A percentile compares a stretch with the other conserved stretches of the same genome.
Evolutionary conservation across 371 early-diverging fungal species (phyloP).

Genomic region (Rhizopus microsporus): DNA sequence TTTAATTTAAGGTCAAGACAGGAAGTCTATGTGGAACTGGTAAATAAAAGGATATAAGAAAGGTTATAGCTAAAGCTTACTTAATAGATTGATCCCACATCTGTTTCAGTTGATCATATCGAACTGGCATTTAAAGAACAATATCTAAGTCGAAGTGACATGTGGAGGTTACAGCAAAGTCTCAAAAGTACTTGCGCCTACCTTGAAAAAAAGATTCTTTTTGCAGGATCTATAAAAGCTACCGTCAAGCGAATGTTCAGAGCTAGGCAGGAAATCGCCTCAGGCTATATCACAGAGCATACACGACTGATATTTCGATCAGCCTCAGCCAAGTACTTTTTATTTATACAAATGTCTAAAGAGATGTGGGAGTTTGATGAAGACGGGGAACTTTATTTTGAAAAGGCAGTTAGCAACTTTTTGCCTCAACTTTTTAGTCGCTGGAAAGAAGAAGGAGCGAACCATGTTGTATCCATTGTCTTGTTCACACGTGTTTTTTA

Average conservation of each 20-base stretch:
- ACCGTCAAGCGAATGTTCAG: constrained; percentile 83
- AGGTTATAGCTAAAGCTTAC: neutral
- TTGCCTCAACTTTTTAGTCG: constrained; percentile 85
- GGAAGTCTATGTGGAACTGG: constrained; percentile 67
- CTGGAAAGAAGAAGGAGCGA: constrained; percentile 86
- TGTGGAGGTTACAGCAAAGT: constrained; percentile 87
- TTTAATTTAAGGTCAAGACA: constrained; percentile 54
- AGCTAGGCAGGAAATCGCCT: constrained; percentile 52
- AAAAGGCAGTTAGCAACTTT: constrained; percentile 88
- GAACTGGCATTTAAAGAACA: constrained; percentile 91
- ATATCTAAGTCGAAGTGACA: constrained; percentile 90
- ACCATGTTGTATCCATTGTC: constrained; percentile 95
- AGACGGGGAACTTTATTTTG: constrained; percentile 92
- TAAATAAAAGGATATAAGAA: constrained; percentile 37
- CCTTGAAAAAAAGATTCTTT: constrained; percentile 74
- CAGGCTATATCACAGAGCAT: constrained; percentile 75
- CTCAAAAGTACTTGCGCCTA: constrained; percentile 77
- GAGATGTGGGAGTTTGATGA: constrained; percentile 98
- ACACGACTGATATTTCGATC: constrained; percentile 93
- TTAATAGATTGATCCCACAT: constrained; percentile 63
- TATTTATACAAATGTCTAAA: constrained; percentile 93
- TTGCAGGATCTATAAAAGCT: constrained; percentile 77
- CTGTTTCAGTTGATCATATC: constrained; percentile 75
- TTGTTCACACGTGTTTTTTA: constrained; percentile 90
- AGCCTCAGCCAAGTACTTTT: constrained; percentile 89